Evolutionary conservation across 2,329 filamentous ascomycete genomes (phyloP).

Genomic region (Colletotrichum tropicicola): DNA sequence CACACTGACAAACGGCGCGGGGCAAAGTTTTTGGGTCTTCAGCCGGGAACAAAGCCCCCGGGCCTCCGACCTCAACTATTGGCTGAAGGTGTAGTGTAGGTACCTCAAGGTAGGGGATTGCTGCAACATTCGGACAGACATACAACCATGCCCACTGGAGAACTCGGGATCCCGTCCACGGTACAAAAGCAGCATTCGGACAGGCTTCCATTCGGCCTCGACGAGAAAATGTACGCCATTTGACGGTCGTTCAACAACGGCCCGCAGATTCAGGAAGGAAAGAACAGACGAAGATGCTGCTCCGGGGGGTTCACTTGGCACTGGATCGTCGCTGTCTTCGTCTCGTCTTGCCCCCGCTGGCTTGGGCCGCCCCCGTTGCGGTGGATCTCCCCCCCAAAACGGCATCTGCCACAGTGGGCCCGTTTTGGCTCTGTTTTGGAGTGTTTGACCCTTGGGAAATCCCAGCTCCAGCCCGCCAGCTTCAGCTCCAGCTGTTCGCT

Average conservation of each 20-base stretch:
- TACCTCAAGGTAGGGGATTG: too few relatives aligned
- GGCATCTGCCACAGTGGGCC: conserved; percentile 31
- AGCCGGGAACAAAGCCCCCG: not conserved
- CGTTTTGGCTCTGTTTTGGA: conserved; percentile 30
- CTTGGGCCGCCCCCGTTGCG: conserved; percentile 9
- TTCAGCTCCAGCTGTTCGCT: conserved; percentile 2
- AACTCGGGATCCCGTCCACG: too few relatives aligned
- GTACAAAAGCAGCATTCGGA: too few relatives aligned
- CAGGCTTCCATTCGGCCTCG: too few relatives aligned
- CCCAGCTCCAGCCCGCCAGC: conserved; percentile 3
- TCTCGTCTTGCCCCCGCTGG: conserved; percentile 10
- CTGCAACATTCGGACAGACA: too few relatives aligned
- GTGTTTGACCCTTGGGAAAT: conserved; percentile 23
- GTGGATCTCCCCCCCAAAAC: conserved; percentile 12
- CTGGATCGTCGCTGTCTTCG: not conserved
- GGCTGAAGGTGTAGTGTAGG: not conserved
- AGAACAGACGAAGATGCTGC: conserved; percentile 4
- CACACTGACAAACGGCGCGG: not conserved
- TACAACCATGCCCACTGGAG: too few relatives aligned
- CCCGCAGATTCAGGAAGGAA: not conserved
- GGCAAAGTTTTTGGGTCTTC: conserved; percentile 1
- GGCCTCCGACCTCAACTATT: not conserved
- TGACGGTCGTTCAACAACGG: too few relatives aligned
- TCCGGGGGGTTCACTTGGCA: not conserved
- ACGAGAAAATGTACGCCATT: too few relatives aligned